Percentiles rank a stretch among this genome's conserved stretches.
Evolutionary conservation across 768 basidiomycete species (phyloP).

Genomic region (Termitomyces sp.): DNA sequence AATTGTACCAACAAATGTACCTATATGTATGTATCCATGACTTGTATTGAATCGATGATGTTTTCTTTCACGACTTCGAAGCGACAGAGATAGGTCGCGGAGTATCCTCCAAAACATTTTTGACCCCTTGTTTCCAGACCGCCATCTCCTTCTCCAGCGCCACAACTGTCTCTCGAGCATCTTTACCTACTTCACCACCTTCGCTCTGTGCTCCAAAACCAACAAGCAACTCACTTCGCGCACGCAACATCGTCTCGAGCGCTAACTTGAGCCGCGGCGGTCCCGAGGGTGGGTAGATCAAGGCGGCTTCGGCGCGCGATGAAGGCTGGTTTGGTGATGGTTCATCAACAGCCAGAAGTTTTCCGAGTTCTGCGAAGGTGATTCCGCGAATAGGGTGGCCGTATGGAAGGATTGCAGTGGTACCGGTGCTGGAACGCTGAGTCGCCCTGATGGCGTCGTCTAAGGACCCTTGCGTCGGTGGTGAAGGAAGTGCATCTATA

Average conservation of each 20-base stretch:
- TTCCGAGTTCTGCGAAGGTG: slow-evolving; percentile 74
- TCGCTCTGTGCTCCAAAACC: slow-evolving; percentile 70
- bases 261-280: slow-evolving; percentile 58
- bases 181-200: slow-evolving; percentile 67
- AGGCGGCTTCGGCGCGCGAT: slow-evolving; percentile 12
- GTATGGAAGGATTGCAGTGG: slow-evolving; percentile 44
- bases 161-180: slow-evolving; percentile 55
- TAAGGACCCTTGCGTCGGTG: slow-evolving; percentile 43
- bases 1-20: background rate
- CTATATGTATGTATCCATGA: background rate
- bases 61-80: background rate
- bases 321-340: slow-evolving; percentile 34
- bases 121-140: slow-evolving; percentile 61
- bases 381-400: slow-evolving; percentile 80
- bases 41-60: background rate
- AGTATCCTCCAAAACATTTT: slow-evolving; percentile 47
- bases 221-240: slow-evolving; percentile 53
- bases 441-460: slow-evolving; percentile 60
- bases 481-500: slow-evolving; percentile 40
- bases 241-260: slow-evolving; percentile 56
- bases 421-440: slow-evolving; percentile 46
- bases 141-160: slow-evolving; percentile 69
- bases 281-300: slow-evolving; percentile 63
- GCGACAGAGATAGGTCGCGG: slow-evolving; percentile 5
- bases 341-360: slow-evolving; percentile 77